Evolutionary conservation across 805 yeast species (phyloP), one percentile per base, ranked within the genome.

Genomic region (Priceomyces melissophilus): DNA sequence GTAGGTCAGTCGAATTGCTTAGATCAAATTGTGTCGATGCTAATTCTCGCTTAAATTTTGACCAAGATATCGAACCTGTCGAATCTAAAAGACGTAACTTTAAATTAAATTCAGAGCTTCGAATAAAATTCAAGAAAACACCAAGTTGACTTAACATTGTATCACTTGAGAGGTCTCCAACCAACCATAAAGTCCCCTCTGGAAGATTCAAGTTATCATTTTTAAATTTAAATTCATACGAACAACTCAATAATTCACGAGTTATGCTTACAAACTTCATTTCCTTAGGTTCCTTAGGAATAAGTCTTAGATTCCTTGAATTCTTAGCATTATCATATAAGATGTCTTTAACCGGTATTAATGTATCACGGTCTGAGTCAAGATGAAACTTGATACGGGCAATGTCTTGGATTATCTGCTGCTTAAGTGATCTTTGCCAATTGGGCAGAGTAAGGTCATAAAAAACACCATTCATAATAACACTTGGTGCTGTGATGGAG

Each of bases 381-480:
- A 67, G 47, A 15, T 57, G 57, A 3, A 44, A 43, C 35, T 63
- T 59, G 6, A 78, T 44, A 5, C 50, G 41, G 2, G 51, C 40
- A 14, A 69, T 69, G 61, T 90, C 98, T 16, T 64, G 68, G 16
- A 66, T 61, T 12, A 81, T 48, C 48, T 82, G 85, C 29, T 61
- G 69, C 3, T 78, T 71, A 52, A 83, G 58, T 1, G 73, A 55
- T 32, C 65, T 64, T 45, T 80, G 79, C 84, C 87, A 84, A 3
- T 71, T 65, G 1, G 71, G 55, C 3, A 67, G 61, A 29, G 62
- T 67, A 48, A 82, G 69, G 3, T 71, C 73, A 43, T 69, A 63
- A 12, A 85, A 72, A 5, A 82, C 81, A 33, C 98, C 98, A 58
- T 91, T 85, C 23, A 79, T 77, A 37, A 88, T 71, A 3, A 87